Evolutionary conservation across 1,284 basidiomycete species (phyloP).

Genomic region (Puccinia coronata): DNA sequence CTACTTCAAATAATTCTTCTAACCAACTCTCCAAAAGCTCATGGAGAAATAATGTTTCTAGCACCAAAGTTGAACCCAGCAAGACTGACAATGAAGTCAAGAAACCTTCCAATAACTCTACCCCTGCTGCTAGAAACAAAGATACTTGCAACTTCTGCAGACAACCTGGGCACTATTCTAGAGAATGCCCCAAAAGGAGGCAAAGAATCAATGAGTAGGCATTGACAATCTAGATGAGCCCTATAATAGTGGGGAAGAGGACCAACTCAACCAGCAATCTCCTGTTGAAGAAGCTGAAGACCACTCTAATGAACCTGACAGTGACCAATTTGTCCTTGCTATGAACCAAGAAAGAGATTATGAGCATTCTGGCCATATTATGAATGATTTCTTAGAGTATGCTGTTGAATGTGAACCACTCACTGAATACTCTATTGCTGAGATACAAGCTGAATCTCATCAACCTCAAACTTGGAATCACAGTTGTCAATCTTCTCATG

Average conservation of each 20-base stretch:
- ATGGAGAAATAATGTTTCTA: not conserved
- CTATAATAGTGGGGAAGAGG: too few species aligned
- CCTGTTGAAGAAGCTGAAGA: too few species aligned
- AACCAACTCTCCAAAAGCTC: not conserved
- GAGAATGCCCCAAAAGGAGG: not conserved
- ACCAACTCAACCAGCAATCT: too few species aligned
- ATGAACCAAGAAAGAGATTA: too few species aligned
- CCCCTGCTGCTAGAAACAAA: not conserved
- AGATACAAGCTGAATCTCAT: not conserved
- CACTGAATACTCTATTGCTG: not conserved
- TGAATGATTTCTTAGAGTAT: too few species aligned
- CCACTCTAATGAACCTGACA: too few species aligned
- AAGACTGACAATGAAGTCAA: not conserved
- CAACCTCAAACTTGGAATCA: not conserved
- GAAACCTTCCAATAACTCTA: not conserved
- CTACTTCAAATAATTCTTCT: too few species aligned
- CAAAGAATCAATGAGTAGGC: not conserved
- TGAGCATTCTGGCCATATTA: too few species aligned
- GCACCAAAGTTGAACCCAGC: not conserved
- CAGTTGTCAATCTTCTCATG: not conserved
- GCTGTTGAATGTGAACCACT: not conserved
- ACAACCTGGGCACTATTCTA: not conserved
- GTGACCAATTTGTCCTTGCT: too few species aligned
- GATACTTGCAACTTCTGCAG: not conserved
- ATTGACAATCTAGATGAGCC: too few species aligned